Conservation (phyloP, 2,329 filamentous ascomycete genomes). For the Alternaria triticina region DNA sequence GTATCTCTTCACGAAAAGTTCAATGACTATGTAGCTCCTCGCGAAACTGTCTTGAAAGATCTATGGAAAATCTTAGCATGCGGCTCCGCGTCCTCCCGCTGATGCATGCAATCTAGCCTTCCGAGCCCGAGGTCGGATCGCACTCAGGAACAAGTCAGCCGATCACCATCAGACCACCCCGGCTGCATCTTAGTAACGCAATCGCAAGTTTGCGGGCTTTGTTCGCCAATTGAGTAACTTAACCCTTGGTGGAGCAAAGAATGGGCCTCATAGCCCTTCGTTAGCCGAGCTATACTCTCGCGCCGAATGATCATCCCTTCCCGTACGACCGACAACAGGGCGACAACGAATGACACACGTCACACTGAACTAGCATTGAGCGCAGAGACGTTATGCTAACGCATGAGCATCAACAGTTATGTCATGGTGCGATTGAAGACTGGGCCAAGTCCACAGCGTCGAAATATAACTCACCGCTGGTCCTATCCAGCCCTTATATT, state of each 20-base stretch:
- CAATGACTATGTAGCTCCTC: not conserved
- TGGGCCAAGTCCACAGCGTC: conserved; percentile 5
- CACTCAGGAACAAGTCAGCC: conserved; percentile 22
- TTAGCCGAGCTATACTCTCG: conserved; percentile 11
- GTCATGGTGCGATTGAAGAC: not conserved
- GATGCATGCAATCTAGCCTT: conserved; percentile 3
- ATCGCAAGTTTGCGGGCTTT: conserved; percentile 5
- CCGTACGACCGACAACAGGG: conserved; percentile 32
- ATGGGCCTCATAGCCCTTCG: conserved; percentile 2
- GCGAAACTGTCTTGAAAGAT: not conserved
- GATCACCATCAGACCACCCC: conserved; percentile 16
- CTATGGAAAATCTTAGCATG: not conserved
- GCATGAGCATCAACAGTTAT: conserved; percentile 3
- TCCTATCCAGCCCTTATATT: not conserved
- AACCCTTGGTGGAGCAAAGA: conserved; percentile 18
- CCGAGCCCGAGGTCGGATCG: conserved; percentile 7
- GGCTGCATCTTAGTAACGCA: conserved; percentile 3
- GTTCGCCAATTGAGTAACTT: conserved; percentile 22
- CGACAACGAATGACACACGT: conserved; percentile 11
- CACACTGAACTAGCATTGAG: not conserved
- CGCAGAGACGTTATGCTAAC: not conserved
- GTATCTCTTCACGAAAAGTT: not conserved
- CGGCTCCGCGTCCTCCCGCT: conserved; percentile 10
- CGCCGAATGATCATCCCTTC: conserved; percentile 11
- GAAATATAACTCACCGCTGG: conserved; percentile 2